Conservation (phyloP, 1,284 basidiomycete genomes). For the Filobasidium uniguttulatum region DNA sequence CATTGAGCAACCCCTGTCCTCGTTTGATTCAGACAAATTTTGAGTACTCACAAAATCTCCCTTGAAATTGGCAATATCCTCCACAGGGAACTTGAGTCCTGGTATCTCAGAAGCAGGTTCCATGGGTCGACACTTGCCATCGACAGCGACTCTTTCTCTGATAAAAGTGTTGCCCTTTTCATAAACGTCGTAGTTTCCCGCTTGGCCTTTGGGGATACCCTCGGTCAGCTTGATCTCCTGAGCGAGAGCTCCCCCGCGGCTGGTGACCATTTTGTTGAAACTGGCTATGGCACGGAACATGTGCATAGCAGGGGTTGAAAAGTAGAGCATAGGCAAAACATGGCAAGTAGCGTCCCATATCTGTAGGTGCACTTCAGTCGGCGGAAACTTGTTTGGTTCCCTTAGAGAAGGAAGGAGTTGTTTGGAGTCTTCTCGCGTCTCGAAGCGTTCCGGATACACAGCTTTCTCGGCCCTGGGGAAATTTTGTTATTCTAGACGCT, state of each 20-base stretch:
- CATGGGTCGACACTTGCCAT: conserved; percentile 61
- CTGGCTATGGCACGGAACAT: conserved; percentile 14
- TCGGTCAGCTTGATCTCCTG: conserved; percentile 14
- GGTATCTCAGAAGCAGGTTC: conserved; percentile 55
- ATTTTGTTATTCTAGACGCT: too few species aligned
- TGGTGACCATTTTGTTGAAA: conserved; percentile 9
- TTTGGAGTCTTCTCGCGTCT: conserved; percentile 48
- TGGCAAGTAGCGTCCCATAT: conserved; percentile 43
- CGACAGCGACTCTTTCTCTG: conserved; percentile 69
- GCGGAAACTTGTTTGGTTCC: conserved; percentile 47
- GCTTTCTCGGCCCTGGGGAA: conserved; percentile 91
- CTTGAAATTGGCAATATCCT: too few species aligned
- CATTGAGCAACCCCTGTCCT: too few species aligned
- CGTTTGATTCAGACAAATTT: too few species aligned
- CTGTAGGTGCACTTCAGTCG: conserved; percentile 86
- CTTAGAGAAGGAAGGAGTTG: conserved; percentile 52
- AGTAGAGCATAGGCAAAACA: conserved; percentile 61
- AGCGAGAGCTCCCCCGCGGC: too few species aligned
- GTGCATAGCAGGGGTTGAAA: conserved; percentile 31
- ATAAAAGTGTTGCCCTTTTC: conserved; percentile 41
- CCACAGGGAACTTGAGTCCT: conserved; percentile 50
- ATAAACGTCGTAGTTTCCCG: conserved; percentile 13
- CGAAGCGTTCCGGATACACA: conserved; percentile 63
- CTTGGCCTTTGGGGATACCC: conserved; percentile 10
- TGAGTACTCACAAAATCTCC: too few species aligned